Percentiles rank a stretch among this genome's conserved stretches.
phyloP scores from a whole-genome alignment of 768 basidiomycete species.

The Suillus occidentalis region DNA sequence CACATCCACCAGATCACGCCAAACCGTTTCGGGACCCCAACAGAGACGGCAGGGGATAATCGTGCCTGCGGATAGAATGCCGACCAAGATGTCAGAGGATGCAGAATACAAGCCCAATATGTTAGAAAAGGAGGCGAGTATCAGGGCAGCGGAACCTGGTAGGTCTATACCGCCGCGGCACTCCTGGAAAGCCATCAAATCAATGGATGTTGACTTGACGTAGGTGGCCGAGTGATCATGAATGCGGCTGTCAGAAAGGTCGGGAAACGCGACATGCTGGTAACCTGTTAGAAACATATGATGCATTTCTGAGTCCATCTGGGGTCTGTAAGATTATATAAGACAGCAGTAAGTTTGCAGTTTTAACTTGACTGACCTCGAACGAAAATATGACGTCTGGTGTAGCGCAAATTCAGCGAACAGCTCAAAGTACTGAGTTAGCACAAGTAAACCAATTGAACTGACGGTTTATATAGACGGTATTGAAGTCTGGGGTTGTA shows the following conservation, averaged over 20 bases:
- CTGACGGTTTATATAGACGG: too few relatives aligned
- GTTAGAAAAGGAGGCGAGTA: constrained; percentile 23
- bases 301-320: neutral
- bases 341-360: neutral
- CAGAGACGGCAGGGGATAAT: constrained; percentile 14
- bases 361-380: neutral
- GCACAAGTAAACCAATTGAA: too few relatives aligned
- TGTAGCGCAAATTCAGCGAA: too few relatives aligned
- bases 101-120: constrained; percentile 25
- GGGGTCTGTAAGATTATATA: too few relatives aligned
- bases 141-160: constrained; percentile 9
- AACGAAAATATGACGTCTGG: too few relatives aligned
- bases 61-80: constrained; percentile 9
- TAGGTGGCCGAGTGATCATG: neutral
- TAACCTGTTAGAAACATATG: constrained; percentile 7
- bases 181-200: constrained; percentile 2
- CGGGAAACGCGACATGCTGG: constrained; percentile 16
- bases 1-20: constrained; percentile 14
- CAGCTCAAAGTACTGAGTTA: too few relatives aligned
- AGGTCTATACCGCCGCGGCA: constrained; percentile 7
- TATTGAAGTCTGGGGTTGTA: too few relatives aligned
- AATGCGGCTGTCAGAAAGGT: constrained; percentile 18
- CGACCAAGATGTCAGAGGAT: constrained; percentile 20
- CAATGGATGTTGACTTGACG: neutral
- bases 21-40: constrained; percentile 21